These are phyloP conservation scores for Paspalum notatum DNA, from an alignment of 176 grass and related monocot genomes.

Conservation along the genomic window DNA sequence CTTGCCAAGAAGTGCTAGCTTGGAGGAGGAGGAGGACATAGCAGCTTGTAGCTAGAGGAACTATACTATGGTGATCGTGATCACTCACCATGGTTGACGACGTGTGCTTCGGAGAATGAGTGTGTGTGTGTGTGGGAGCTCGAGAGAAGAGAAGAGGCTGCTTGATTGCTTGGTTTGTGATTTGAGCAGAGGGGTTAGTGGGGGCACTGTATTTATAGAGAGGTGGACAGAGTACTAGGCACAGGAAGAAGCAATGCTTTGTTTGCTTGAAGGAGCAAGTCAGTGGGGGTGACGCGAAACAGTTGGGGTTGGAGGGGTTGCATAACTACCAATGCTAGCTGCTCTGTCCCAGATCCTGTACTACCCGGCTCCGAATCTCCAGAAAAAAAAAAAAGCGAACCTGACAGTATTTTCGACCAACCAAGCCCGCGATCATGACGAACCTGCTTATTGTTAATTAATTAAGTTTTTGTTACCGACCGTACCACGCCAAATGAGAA, in stretches of 20 bases:
- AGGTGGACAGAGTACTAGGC: background rate
- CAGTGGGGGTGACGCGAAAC: constrained; percentile 31
- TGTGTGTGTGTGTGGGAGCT: background rate
- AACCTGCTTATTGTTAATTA: too few relatives aligned
- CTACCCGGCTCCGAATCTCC: background rate
- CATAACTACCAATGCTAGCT: constrained; percentile 40
- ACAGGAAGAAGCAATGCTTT: too few relatives aligned
- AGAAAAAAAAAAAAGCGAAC: background rate
- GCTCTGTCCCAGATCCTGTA: background rate
- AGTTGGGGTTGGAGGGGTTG: constrained; percentile 63
- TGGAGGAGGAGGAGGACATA: background rate
- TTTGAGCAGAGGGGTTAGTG: background rate
- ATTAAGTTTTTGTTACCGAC: too few relatives aligned
- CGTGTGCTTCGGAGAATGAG: background rate
- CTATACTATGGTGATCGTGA: background rate
- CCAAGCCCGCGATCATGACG: background rate
- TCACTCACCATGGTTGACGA: constrained; percentile 49
- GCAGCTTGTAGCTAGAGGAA: background rate
- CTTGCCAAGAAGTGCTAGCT: too few relatives aligned
- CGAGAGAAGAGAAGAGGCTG: background rate
- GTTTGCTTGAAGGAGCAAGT: constrained; percentile 13
- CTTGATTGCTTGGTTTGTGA: too few relatives aligned
- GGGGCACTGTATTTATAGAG: constrained; percentile 21
- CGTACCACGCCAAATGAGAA: too few relatives aligned
- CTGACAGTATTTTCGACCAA: background rate